Conservation (phyloP, 495 filamentous ascomycete genomes). For the Penicillium dipodomyicola region DNA sequence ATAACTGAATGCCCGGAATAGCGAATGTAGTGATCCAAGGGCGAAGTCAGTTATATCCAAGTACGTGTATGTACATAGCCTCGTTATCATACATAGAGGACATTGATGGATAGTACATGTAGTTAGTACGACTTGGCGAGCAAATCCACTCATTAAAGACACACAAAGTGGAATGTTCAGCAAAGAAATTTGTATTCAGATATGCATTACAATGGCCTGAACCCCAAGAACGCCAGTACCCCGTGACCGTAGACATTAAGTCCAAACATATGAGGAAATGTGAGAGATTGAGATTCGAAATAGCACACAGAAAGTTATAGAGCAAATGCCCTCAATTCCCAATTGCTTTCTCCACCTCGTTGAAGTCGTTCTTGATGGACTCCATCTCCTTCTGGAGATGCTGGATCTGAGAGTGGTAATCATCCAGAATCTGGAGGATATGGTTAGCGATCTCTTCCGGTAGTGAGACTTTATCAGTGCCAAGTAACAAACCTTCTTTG, state of each 20-base stretch:
- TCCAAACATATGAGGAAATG: slow-evolving; percentile 16
- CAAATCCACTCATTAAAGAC: not conserved
- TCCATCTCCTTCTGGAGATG: slow-evolving; percentile 81
- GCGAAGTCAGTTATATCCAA: too few species aligned
- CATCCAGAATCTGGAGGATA: slow-evolving; percentile 70
- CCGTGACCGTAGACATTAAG: slow-evolving; percentile 22
- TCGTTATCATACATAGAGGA: too few species aligned
- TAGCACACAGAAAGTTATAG: slow-evolving; percentile 2
- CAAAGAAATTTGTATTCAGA: slow-evolving; percentile 21
- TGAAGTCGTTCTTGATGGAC: slow-evolving; percentile 73
- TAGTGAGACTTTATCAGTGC: not conserved
- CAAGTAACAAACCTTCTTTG: slow-evolving; percentile 70
- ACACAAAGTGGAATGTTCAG: not conserved
- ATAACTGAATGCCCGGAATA: too few species aligned
- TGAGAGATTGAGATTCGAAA: slow-evolving; percentile 13
- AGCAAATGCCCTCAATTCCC: slow-evolving; percentile 16
- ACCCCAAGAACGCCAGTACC: slow-evolving; percentile 31
- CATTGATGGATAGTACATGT: not conserved
- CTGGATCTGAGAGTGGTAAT: slow-evolving; percentile 83
- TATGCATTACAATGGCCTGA: slow-evolving; percentile 28
- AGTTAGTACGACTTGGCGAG: not conserved
- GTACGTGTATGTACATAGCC: too few species aligned
- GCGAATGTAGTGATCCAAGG: too few species aligned
- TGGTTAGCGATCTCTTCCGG: slow-evolving; percentile 14
- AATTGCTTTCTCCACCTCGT: slow-evolving; percentile 63